A percentile compares a stretch with the other conserved stretches of the same genome.
These are phyloP conservation scores for Penicillium sclerotiorum DNA, from an alignment of 2,329 filamentous ascomycete species.

Conservation along the genomic window DNA sequence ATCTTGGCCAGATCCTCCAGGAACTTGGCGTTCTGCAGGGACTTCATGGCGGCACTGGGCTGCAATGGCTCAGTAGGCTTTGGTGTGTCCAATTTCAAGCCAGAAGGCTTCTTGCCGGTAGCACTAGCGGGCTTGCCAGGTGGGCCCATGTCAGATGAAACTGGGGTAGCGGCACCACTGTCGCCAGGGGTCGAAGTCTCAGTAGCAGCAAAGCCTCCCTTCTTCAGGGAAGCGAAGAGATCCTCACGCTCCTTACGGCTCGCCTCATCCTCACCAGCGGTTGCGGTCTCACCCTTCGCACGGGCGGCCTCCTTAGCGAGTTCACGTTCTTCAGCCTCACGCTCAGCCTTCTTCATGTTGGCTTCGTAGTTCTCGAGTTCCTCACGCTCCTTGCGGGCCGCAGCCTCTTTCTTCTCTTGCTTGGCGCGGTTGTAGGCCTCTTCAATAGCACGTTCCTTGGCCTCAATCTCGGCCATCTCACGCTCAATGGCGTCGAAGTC, in stretches of 20 bases:
- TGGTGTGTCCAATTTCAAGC: constrained; percentile 84
- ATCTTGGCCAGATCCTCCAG: constrained; percentile 76
- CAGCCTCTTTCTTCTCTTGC: constrained; percentile 68
- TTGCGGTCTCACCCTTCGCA: constrained; percentile 37
- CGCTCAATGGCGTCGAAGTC: constrained; percentile 51
- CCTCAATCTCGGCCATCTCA: constrained; percentile 51
- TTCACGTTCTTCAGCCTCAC: constrained; percentile 52
- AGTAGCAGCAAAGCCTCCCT: constrained; percentile 40
- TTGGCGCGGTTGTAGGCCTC: constrained; percentile 68
- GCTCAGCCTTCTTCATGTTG: constrained; percentile 53
- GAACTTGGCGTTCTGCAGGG: constrained; percentile 88
- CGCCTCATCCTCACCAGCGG: constrained; percentile 32
- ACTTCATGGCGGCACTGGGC: constrained; percentile 87
- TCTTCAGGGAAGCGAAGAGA: constrained; percentile 49
- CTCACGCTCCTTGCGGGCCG: constrained; percentile 49
- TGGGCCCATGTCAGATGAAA: constrained; percentile 52
- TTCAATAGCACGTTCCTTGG: constrained; percentile 49
- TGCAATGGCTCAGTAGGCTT: constrained; percentile 89
- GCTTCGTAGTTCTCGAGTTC: constrained; percentile 47
- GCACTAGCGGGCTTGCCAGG: constrained; percentile 57
- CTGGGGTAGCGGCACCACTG: constrained; percentile 50
- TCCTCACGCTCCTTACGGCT: constrained; percentile 39
- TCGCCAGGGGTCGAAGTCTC: constrained; percentile 45
- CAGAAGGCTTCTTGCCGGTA: constrained; percentile 76
- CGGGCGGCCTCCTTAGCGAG: constrained; percentile 43